Evolutionary conservation across 1,284 basidiomycete species (phyloP).

Genomic region (Phellopilus nigrolimitatus): DNA sequence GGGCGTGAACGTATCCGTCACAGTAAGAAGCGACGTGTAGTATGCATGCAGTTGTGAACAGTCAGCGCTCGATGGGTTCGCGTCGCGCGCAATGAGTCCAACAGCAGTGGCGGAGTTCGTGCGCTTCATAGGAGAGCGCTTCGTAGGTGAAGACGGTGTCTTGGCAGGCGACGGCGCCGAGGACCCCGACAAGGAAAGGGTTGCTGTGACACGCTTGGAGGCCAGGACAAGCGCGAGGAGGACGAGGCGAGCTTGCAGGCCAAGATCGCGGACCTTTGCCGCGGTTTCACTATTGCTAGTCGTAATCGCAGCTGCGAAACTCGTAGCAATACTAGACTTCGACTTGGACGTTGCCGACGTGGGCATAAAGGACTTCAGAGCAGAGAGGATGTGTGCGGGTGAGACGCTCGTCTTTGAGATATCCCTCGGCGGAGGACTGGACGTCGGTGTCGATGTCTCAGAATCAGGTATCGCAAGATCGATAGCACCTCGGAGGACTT

Average conservation of each 20-base stretch:
- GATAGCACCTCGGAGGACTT: constrained; percentile 72
- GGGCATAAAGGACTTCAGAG: constrained; percentile 64
- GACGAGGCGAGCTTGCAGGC: constrained; percentile 66
- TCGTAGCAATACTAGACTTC: constrained; percentile 20
- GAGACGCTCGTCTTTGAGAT: constrained; percentile 43
- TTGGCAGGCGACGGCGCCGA: constrained; percentile 30
- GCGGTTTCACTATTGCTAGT: constrained; percentile 56
- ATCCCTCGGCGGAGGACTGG: constrained; percentile 36
- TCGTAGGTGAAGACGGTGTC: constrained; percentile 30
- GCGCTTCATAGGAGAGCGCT: constrained; percentile 48
- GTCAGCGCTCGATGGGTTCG: constrained; percentile 40
- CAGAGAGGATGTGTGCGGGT: constrained; percentile 59
- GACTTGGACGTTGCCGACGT: constrained; percentile 33
- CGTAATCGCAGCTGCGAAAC: constrained; percentile 24
- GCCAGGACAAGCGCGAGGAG: constrained; percentile 61
- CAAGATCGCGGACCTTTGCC: constrained; percentile 58
- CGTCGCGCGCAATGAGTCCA: constrained; percentile 25
- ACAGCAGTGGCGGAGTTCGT: constrained; percentile 25
- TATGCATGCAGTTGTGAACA: constrained; percentile 56
- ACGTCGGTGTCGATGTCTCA: constrained; percentile 24
- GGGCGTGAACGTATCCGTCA: constrained; percentile 47
- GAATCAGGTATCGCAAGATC: constrained; percentile 47
- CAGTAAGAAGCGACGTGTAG: constrained; percentile 53
- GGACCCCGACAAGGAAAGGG: constrained; percentile 43
- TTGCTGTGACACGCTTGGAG: constrained; percentile 52